phyloP scores from a whole-genome alignment of 148 eudicot genomes.

The Diospyros lotus region DNA sequence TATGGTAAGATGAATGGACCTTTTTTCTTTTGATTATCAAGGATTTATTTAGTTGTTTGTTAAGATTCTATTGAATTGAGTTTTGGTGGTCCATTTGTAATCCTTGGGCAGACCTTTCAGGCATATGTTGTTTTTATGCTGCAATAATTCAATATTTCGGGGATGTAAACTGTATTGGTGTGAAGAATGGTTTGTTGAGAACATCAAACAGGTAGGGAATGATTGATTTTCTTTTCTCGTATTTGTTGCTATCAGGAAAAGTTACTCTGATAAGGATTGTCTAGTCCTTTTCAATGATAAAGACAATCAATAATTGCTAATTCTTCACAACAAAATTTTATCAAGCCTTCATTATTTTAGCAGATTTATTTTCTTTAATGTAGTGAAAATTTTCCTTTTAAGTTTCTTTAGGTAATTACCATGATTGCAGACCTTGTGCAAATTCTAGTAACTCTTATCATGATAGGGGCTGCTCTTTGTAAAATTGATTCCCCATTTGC shows the following conservation, averaged over 20 bases:
- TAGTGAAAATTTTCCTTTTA: not conserved
- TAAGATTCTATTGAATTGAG: not conserved
- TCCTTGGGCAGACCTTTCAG: not conserved
- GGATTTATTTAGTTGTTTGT: not conserved
- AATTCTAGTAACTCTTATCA: not conserved
- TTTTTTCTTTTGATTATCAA: not conserved
- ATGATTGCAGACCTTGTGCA: not conserved
- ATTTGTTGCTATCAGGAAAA: not conserved
- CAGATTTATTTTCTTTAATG: no score
- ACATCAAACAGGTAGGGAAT: conserved; percentile 1
- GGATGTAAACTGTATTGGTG: not conserved
- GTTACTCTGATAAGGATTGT: not conserved
- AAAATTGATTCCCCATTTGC: not conserved
- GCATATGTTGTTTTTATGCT: not conserved
- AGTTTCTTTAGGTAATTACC: not conserved
- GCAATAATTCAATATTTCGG: no score
- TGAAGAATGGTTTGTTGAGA: not conserved
- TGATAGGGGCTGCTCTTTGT: not conserved
- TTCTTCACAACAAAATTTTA: no score
- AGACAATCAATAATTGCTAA: not conserved
- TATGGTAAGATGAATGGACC: not conserved
- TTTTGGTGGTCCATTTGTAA: conserved; percentile 1
- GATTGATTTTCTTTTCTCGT: conserved; percentile 1
- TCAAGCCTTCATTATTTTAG: not conserved
- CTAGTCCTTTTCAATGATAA: not conserved